Conservation (phyloP, 106 monocot genomes). For the Ottelia alismoides region DNA sequence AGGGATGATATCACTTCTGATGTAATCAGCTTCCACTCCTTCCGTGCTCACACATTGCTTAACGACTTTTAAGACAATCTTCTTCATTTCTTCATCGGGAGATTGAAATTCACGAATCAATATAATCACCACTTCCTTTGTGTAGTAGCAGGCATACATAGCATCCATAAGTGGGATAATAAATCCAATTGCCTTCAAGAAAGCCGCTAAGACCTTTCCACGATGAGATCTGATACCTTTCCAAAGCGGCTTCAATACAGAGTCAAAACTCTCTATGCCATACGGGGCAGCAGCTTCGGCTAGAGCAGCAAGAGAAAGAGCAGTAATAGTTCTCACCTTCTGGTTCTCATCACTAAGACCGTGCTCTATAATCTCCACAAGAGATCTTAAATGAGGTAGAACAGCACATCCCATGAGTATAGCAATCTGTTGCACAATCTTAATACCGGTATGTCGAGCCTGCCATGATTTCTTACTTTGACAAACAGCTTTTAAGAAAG, state of each 20-base stretch:
- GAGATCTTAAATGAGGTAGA: constrained; percentile 80
- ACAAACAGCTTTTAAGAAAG: constrained; percentile 95
- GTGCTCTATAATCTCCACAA: constrained; percentile 96
- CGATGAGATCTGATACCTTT: constrained; percentile 94
- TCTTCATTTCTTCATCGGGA: constrained; percentile 99
- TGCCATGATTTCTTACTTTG: constrained; percentile 99
- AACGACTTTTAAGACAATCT: constrained; percentile 93
- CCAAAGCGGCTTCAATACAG: constrained; percentile 98
- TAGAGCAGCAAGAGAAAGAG: constrained; percentile 90
- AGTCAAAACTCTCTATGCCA: constrained; percentile 98
- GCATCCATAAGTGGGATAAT: constrained; percentile 99
- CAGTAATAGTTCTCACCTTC: constrained; percentile 96
- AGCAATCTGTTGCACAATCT: constrained; percentile 96
- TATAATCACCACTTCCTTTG: constrained; percentile 83
- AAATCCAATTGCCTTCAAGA: constrained; percentile 93
- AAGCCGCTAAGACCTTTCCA: constrained; percentile 94
- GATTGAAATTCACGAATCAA: constrained; percentile 96
- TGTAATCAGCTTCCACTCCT: constrained; percentile 95
- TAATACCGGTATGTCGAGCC: constrained; percentile 93
- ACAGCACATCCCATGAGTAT: constrained; percentile 99
- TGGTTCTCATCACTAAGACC: constrained; percentile 95
- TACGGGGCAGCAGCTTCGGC: constrained; percentile 96
- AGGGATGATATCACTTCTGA: constrained; percentile 75
- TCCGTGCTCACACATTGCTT: constrained; percentile 98
- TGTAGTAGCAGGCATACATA: constrained; percentile 94